Percentiles rank a stretch among this genome's conserved stretches.
These are phyloP conservation scores for Podaxis sp. DNA, from an alignment of 768 basidiomycete species.

Conservation along the genomic window DNA sequence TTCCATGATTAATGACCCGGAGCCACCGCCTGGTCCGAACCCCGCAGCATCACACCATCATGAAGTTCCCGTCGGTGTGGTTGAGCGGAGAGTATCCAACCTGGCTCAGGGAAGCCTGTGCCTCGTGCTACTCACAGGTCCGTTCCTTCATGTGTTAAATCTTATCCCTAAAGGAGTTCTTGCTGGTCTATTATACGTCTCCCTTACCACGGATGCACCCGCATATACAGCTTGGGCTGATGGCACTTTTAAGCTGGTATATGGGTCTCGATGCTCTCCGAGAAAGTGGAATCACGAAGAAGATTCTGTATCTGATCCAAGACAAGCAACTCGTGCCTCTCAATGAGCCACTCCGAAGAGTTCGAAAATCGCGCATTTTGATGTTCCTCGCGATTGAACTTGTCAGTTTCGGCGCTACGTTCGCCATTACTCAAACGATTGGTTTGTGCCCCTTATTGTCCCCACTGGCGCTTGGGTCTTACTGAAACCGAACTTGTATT, in stretches of 20 bases:
- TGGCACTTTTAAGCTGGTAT: conserved; percentile 61
- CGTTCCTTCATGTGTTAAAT: conserved; percentile 77
- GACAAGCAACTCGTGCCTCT: conserved; percentile 63
- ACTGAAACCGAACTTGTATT: conserved; percentile 17
- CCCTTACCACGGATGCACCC: neutral
- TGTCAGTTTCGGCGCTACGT: conserved; percentile 82
- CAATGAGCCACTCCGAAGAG: conserved; percentile 71
- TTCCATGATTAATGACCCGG: conserved; percentile 16
- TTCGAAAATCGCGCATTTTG: conserved; percentile 71
- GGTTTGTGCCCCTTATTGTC: conserved; percentile 41
- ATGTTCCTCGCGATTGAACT: conserved; percentile 77
- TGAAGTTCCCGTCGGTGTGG: conserved; percentile 70
- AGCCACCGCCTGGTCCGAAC: conserved; percentile 18
- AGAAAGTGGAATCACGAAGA: conserved; percentile 80
- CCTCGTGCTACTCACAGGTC: conserved; percentile 77
- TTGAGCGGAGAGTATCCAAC: conserved; percentile 94
- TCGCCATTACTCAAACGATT: conserved; percentile 86
- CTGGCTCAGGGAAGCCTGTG: conserved; percentile 79
- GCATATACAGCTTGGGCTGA: no score
- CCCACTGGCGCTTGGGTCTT: conserved; percentile 22
- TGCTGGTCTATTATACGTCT: conserved; percentile 80
- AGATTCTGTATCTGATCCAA: conserved; percentile 75
- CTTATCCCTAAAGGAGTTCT: conserved; percentile 83
- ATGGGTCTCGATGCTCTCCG: conserved; percentile 86
- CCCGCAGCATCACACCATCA: conserved; percentile 24